A percentile compares a stretch with the other conserved stretches of the same genome.
Conservation (phyloP, 2,329 filamentous ascomycete genomes). For the Didymella exigua region DNA sequence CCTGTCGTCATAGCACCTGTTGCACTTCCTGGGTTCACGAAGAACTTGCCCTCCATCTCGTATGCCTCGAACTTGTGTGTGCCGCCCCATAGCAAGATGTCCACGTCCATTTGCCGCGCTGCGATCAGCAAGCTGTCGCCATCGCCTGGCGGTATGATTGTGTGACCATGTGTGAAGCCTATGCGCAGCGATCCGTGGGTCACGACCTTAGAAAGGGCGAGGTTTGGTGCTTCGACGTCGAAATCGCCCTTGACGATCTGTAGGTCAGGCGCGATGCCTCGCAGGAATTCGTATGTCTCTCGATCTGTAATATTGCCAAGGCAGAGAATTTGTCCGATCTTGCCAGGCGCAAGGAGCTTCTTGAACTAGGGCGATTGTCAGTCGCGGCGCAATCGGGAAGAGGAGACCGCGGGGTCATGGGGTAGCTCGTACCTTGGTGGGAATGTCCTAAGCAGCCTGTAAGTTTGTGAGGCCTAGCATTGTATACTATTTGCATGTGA, state of each 20-base stretch:
- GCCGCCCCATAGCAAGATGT: slow-evolving; percentile 71
- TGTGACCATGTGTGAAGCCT: slow-evolving; percentile 73
- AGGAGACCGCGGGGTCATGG: background rate
- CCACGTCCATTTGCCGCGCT: slow-evolving; percentile 73
- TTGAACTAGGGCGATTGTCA: slow-evolving; percentile 49
- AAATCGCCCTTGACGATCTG: slow-evolving; percentile 74
- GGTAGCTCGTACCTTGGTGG: slow-evolving; percentile 45
- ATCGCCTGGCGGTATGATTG: slow-evolving; percentile 72
- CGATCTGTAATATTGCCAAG: slow-evolving; percentile 64
- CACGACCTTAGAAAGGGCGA: slow-evolving; percentile 70
- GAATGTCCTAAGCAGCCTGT: slow-evolving; percentile 50
- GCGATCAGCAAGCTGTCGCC: slow-evolving; percentile 70
- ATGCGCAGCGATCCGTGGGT: slow-evolving; percentile 72
- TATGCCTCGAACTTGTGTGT: slow-evolving; percentile 74
- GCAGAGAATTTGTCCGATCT: slow-evolving; percentile 64
- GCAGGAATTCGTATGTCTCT: slow-evolving; percentile 63
- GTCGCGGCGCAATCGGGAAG: background rate
- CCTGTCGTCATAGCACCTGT: slow-evolving; percentile 68
- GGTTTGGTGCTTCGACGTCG: slow-evolving; percentile 69
- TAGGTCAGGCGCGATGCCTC: slow-evolving; percentile 63
- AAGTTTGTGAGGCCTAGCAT: slow-evolving; percentile 44
- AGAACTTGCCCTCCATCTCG: slow-evolving; percentile 74
- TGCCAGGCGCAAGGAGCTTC: slow-evolving; percentile 64
- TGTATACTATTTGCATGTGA: slow-evolving; percentile 2
- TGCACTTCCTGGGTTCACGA: slow-evolving; percentile 71